Percentiles rank a stretch among this genome's conserved stretches.
Conservation (phyloP, 179 eudicot genomes). For the Drosera spatulata region DNA sequence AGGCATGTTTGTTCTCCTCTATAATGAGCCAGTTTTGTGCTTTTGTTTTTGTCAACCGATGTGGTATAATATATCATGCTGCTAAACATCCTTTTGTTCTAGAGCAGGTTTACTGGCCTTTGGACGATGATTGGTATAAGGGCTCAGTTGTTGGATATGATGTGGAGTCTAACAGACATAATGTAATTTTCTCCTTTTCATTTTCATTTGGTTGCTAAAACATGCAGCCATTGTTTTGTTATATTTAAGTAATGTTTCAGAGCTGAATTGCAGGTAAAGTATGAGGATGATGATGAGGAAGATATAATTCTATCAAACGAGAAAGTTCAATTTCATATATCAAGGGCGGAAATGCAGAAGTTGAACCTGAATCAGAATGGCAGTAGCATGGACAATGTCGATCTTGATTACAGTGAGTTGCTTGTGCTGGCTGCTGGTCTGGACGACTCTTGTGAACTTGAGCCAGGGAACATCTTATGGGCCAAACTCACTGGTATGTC, state of each 20-base stretch:
- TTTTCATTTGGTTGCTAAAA: not conserved
- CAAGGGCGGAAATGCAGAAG: slow-evolving; percentile 51
- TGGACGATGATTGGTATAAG: slow-evolving; percentile 80
- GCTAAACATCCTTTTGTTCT: slow-evolving; percentile 1
- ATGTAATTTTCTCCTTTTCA: slow-evolving; percentile 29
- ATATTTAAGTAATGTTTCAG: not conserved
- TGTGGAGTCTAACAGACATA: slow-evolving; percentile 41
- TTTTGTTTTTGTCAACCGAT: not conserved
- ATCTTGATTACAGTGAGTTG: slow-evolving; percentile 62
- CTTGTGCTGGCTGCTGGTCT: slow-evolving; percentile 83
- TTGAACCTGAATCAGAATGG: slow-evolving; percentile 34
- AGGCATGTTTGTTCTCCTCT: slow-evolving; percentile 40
- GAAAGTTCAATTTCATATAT: slow-evolving; percentile 48
- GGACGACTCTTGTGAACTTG: slow-evolving; percentile 76
- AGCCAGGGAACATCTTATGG: slow-evolving; percentile 90
- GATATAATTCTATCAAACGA: slow-evolving; percentile 46
- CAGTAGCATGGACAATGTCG: slow-evolving; percentile 35
- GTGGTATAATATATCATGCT: not conserved
- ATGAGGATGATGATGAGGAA: slow-evolving; percentile 80
- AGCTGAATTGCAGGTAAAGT: slow-evolving; percentile 43
- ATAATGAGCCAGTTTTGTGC: not conserved
- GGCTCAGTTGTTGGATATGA: slow-evolving; percentile 45
- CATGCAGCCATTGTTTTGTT: not conserved
- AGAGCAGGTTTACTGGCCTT: slow-evolving; percentile 87
- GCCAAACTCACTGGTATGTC: slow-evolving; percentile 76